Evolutionary conservation across 176 grass and related monocot genomes (phyloP), one percentile per base, ranked within the genome.

Genomic region (Puccinellia tenuiflora): DNA sequence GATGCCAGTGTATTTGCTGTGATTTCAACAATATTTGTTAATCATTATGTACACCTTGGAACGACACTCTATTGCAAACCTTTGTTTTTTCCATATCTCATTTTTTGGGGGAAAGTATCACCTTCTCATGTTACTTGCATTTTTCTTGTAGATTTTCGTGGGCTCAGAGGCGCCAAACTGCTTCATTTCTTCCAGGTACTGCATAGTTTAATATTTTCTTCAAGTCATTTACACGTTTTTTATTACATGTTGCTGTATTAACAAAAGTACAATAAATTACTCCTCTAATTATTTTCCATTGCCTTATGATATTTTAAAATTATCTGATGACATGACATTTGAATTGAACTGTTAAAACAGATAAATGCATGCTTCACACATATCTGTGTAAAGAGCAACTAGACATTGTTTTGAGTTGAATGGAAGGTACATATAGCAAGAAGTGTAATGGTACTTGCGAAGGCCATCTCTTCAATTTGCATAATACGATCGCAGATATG

Each of bases 161-260:
- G 85, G 85, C 91, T 70, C 91, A 93, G 54, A 90, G 70, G 52
- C 91, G 75, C 56, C 88, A 83, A 88, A 68, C 64, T 22, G 78
- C 88, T 80, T 38, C 79, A 7, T 77, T 93, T 63, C 86, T 93
- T 61, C 85, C 88, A 77, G 88, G 88, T 93, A 93, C 9, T 22
- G 10, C 51, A 75, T 35, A 46, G 15, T 21, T 57, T 30, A 28
- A 10, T 70, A 18, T 46, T 15, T 14, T 37, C n/a, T 64, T 4
- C 40, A 73, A 47, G 24, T 8, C 9, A 18, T 35, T 2, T 37
- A 31, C 48, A 9, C 0, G 39, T 45, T 33, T 73, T 4, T 13
- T 63, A 62, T 52, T 18, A 12, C 60, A 33, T 35, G 33, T 63
- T 43, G 38, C 22, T 60, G 25, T 29, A 61, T 16, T 15, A 47